Conservation (phyloP, 2,329 filamentous ascomycete genomes). For the Pseudogymnoascus pannorum region DNA sequence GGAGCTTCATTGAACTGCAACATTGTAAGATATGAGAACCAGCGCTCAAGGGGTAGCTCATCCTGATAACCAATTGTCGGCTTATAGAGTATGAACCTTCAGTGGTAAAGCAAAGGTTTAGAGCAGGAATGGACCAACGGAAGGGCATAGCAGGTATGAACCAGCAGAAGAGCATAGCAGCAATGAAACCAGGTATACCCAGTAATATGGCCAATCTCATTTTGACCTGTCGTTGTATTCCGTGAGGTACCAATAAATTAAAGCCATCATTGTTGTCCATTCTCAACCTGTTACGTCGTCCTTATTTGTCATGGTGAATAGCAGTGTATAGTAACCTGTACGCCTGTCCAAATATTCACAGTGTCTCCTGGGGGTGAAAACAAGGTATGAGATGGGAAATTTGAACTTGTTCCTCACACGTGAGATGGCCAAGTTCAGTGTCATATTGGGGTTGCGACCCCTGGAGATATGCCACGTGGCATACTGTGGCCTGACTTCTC, state of each 20-base stretch:
- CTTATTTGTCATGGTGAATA: not conserved
- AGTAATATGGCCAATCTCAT: not conserved
- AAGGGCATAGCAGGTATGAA: not conserved
- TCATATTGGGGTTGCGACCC: not conserved
- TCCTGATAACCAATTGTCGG: not conserved
- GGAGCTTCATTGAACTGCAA: not conserved
- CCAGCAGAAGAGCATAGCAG: not conserved
- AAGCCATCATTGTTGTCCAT: not conserved
- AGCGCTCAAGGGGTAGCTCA: not conserved
- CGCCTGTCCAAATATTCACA: not conserved
- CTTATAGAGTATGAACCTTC: not conserved
- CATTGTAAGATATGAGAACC: not conserved
- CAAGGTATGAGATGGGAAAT: not conserved
- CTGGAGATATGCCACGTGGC: slow-evolving; percentile 1
- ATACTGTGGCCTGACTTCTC: not conserved
- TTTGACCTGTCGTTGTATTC: not conserved
- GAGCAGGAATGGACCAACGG: not conserved
- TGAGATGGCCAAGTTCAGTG: not conserved
- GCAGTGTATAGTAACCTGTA: not conserved
- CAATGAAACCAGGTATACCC: not conserved
- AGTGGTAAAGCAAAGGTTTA: not conserved
- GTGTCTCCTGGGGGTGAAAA: not conserved
- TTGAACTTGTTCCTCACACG: not conserved
- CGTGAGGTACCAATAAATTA: not conserved
- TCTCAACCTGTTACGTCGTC: not conserved